phyloP scores from a whole-genome alignment of 1,284 basidiomycete species.

The Pseudomicrostroma phylloplanum region DNA sequence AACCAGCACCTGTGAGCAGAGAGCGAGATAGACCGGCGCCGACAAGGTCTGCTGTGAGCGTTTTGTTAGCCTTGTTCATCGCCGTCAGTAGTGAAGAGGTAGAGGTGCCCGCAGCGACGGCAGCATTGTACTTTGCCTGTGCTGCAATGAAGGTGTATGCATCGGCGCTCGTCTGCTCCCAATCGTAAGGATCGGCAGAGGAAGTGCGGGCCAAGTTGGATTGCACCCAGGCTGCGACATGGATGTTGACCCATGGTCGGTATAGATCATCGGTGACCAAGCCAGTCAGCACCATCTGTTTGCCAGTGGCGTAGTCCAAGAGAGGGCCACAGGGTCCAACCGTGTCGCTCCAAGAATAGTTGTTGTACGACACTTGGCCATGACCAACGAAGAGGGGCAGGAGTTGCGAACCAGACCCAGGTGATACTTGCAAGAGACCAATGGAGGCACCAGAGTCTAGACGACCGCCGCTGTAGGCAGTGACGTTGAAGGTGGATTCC shows the following conservation, averaged over 20 bases:
- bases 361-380: constrained; percentile 23
- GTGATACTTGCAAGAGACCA: constrained; percentile 44
- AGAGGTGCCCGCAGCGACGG: not conserved
- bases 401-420: constrained; percentile 26
- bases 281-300: constrained; percentile 17
- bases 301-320: constrained; percentile 35
- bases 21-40: constrained; percentile 12
- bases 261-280: constrained; percentile 35
- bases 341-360: constrained; percentile 30
- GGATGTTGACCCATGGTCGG: constrained; percentile 47
- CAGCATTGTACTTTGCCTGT: not conserved
- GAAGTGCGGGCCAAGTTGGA: constrained; percentile 37
- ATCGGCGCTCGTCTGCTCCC: constrained; percentile 23
- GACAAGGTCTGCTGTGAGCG: constrained; percentile 1
- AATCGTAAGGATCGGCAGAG: constrained; percentile 36
- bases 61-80: not conserved
- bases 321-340: constrained; percentile 22
- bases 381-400: constrained; percentile 33
- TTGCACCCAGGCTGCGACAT: constrained; percentile 46
- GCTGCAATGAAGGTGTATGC: constrained; percentile 16
- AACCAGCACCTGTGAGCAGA: constrained; percentile 32
- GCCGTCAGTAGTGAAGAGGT: not conserved
- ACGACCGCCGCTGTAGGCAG: constrained; percentile 25
- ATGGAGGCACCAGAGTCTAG: constrained; percentile 38
- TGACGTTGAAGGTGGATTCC: constrained; percentile 39